Evolutionary conservation across 2,329 filamentous ascomycete species (phyloP), one percentile per base, ranked within the genome.

Genomic region (Alternaria gansuensis): DNA sequence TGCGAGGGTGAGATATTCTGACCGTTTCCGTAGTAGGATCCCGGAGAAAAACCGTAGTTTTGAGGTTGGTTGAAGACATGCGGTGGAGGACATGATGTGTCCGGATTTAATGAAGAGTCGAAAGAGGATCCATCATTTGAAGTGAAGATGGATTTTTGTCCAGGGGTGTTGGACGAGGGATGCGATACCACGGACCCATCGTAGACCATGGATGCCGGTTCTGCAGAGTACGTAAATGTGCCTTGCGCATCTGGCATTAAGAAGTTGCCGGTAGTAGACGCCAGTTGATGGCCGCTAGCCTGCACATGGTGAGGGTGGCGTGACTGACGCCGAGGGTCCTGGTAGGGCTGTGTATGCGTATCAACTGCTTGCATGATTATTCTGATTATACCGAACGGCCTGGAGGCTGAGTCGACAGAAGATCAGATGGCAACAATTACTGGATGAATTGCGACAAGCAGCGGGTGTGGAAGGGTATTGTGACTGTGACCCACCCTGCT

Each of bases 1-100:
- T 74, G 72, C 28, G 75, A 75, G 24, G 77, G 76, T 7, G 77
- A 79, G 34, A 74, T 64, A 50, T 67, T 74, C 37, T 73, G 70
- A 31, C 69, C 72, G 54, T 69, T 68, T 48, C 66, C 67, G 59
- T 66, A 72, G 54, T 73, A 71, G 14, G 64, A 61, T 41, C 57
- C 64, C 39, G 74, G 72, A 4, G 74, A 75, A 8, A 77, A 65
- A 54, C 57, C 62, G 60, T 75, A 72, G 45, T 64, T 72, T 39
- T 71, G 67, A 31, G 61, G 41, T 41, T 71, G 72, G 50, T 64
- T 63, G 53, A 71, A 73, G 14, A 39, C 37, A 62, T 73, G 69
- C 39, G 66, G 60, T 36, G 68, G 71, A 43, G 73, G 71, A 45
- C 72, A 75, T 23, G 73, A 71, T 52, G 72, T 69, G 33, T 75